A percentile compares a stretch with the other conserved stretches of the same genome.
Evolutionary conservation across 2,329 filamentous ascomycete species (phyloP).

Genomic region (Hypomyces rosellus): DNA sequence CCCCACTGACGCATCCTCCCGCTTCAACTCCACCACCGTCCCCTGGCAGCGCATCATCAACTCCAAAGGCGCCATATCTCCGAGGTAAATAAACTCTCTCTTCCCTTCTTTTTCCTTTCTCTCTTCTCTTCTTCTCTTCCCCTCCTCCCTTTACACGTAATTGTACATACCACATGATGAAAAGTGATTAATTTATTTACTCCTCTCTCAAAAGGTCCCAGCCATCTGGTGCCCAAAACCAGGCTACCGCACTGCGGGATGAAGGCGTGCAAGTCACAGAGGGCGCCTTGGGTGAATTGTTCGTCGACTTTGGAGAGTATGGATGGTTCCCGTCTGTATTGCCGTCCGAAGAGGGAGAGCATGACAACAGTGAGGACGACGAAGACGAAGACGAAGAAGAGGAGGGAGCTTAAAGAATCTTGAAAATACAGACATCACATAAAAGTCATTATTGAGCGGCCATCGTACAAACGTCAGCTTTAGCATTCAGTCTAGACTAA

Average conservation of each 20-base stretch:
- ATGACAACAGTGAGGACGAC: no score
- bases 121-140: no score
- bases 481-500: no score
- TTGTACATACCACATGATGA: neutral
- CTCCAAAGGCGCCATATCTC: conserved; percentile 77
- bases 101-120: neutral
- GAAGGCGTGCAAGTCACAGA: conserved; percentile 48
- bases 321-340: conserved; percentile 47
- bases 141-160: no score
- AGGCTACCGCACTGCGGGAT: conserved; percentile 42
- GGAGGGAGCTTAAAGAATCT: no score
- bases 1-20: conserved; percentile 43
- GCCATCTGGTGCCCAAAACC: conserved; percentile 41
- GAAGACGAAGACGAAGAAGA: no score
- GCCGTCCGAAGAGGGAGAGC: neutral
- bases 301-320: conserved; percentile 43
- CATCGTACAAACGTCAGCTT: no score
- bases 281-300: conserved; percentile 44
- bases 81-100: conserved; percentile 53
- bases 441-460: no score
- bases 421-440: no score
- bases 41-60: conserved; percentile 96
- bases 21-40: conserved; percentile 70
- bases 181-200: neutral
- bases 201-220: conserved; percentile 36